phyloP scores from a whole-genome alignment of 495 filamentous ascomycete genomes.

The Penicillium bialowiezense region DNA sequence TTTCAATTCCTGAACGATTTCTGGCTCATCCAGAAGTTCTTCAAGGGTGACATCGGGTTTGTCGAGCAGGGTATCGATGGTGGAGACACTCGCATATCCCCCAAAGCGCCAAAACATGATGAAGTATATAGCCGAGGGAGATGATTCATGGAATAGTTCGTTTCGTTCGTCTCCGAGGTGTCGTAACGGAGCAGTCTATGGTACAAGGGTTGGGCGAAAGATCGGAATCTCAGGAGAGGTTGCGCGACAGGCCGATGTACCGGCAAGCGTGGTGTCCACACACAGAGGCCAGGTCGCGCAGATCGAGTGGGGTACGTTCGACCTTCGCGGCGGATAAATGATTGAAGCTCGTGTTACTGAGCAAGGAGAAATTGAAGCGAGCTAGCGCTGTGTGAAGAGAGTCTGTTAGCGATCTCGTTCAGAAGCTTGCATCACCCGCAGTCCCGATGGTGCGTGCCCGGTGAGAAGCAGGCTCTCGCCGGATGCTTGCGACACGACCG shows the following conservation, averaged over 20 bases:
- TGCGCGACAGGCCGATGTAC: slow-evolving; percentile 19
- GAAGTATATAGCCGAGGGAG: slow-evolving; percentile 44
- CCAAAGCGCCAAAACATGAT: slow-evolving; percentile 99
- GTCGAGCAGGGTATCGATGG: slow-evolving; percentile 93
- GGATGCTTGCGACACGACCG: slow-evolving; percentile 2
- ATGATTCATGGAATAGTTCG: slow-evolving; percentile 40
- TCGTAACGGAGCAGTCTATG: slow-evolving; percentile 32
- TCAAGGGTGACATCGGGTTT: slow-evolving; percentile 92
- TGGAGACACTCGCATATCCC: slow-evolving; percentile 94
- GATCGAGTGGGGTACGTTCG: slow-evolving; percentile 5
- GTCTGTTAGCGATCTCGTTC: slow-evolving; percentile 25
- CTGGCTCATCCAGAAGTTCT: slow-evolving; percentile 92
- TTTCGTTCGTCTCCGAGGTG: slow-evolving; percentile 24
- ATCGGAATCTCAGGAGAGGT: slow-evolving; percentile 7
- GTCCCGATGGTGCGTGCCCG: slow-evolving; percentile 20
- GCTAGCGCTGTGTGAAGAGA: slow-evolving; percentile 28
- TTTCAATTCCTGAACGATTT: slow-evolving; percentile 95
- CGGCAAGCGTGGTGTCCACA: slow-evolving; percentile 18
- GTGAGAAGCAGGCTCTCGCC: slow-evolving; percentile 13
- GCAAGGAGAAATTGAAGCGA: slow-evolving; percentile 24
- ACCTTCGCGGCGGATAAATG: neutral
- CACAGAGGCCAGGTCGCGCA: slow-evolving; percentile 14
- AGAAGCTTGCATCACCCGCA: slow-evolving; percentile 21
- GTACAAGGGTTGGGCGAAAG: slow-evolving; percentile 22
- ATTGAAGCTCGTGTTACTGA: neutral